Evolutionary conservation across 2,329 filamentous ascomycete species (phyloP), one percentile per base, ranked within the genome.

Genomic region (Hypomyces rosellus): DNA sequence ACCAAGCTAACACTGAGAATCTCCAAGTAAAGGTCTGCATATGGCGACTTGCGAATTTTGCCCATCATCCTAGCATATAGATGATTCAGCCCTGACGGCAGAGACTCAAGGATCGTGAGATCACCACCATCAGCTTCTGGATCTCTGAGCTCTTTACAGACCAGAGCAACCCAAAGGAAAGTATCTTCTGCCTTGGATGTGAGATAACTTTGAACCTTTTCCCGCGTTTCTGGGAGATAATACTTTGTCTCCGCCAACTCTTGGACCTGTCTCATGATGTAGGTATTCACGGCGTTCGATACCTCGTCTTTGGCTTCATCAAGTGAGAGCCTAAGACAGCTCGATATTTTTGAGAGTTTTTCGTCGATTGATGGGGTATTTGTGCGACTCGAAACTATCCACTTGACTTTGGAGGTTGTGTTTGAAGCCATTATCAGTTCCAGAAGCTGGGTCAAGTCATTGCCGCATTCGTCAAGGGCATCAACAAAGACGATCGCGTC

Each of bases 61-160:
- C 54, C 37, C 16, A 74, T 58, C 68, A 74, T 74, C 11, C 59
- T 58, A 0, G 53, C 5, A 48, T 75, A 75, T 1, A 75, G 52
- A 1, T 50, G 2, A 36, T 68, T 40, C 0, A 74, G 63, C 1
- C 65, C 65, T 2, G 58, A 47, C 4, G 68, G 69, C 36, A 38
- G 12, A 8, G 36, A 38, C 36, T 38, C 3, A 2, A 38, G 36
- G 13, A 38, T 6, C 3, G 36, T 13, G 12, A 38, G 36, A 38
- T 38, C 36, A 5, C 12, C 1, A 13, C 12, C 12, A 38, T 38
- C 36, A 13, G 12, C 13, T 12, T 38, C 36, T 5, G 36, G 4
- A 38, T 38, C 36, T 12, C 36, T 38, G 7, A 38, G 36, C 36
- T 1, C 36, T 38, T 38, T 38, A 15, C 36, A 38, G 36, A 38